Percentiles rank a stretch among this genome's conserved stretches.
These are phyloP conservation scores for Tuber microsphaerosporum DNA, from an alignment of 495 filamentous ascomycete species.

Conservation along the genomic window DNA sequence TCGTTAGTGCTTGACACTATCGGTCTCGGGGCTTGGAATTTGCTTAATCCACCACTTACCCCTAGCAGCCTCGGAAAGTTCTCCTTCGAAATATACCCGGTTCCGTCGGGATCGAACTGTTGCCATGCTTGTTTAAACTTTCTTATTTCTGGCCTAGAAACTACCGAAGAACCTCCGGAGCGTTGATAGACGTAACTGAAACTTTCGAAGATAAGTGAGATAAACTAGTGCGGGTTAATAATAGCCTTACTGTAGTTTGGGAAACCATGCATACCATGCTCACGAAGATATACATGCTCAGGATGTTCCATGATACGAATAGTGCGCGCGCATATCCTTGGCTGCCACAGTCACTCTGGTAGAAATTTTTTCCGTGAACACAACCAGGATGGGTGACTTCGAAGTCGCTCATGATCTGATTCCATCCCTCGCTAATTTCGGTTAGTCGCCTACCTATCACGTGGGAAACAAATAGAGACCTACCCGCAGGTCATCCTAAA, in stretches of 20 bases:
- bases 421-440: conserved; percentile 69
- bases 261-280: conserved; percentile 51
- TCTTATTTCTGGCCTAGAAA: conserved; percentile 85
- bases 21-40: not conserved
- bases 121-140: conserved; percentile 99
- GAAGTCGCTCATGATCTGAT: conserved; percentile 92
- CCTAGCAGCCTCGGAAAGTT: conserved; percentile 82
- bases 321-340: conserved; percentile 73
- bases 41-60: conserved; percentile 46
- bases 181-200: conserved; percentile 99
- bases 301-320: conserved; percentile 95
- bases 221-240: conserved; percentile 52
- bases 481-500: conserved; percentile 80
- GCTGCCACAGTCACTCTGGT: conserved; percentile 88
- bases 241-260: not conserved
- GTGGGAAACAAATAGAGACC: conserved; percentile 6
- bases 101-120: conserved; percentile 81
- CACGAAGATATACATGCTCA: conserved; percentile 99
- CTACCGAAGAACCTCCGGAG: conserved; percentile 73
- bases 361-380: conserved; percentile 58
- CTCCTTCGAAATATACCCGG: conserved; percentile 86
- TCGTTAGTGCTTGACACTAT: conserved; percentile 5
- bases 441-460: conserved; percentile 2
- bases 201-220: conserved; percentile 97
- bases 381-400: conserved; percentile 73